Percentiles rank a stretch among this genome's conserved stretches.
Evolutionary conservation across 352 stramenopile species (phyloP).

Genomic region (Pythium angustatum): DNA sequence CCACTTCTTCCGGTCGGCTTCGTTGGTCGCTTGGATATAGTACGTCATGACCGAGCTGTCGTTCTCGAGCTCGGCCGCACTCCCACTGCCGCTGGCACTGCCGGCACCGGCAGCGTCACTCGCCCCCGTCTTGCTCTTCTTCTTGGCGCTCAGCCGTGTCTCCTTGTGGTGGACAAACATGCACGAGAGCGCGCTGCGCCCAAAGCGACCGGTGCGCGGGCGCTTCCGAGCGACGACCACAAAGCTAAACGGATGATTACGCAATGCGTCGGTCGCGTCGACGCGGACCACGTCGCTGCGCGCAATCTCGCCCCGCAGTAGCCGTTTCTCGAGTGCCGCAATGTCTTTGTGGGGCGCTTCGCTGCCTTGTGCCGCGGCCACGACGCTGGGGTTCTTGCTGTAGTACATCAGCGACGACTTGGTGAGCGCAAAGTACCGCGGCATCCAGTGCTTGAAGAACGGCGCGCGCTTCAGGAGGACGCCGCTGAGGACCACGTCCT

Average conservation of each 20-base stretch:
- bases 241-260: slow-evolving; percentile 67
- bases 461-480: slow-evolving; percentile 67
- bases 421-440: slow-evolving; percentile 70
- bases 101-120: not conserved
- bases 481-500: slow-evolving; percentile 63
- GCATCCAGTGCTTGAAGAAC: slow-evolving; percentile 78
- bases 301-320: slow-evolving; percentile 66
- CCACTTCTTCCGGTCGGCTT: slow-evolving; percentile 72
- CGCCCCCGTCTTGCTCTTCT: not conserved
- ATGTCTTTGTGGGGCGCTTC: slow-evolving; percentile 46
- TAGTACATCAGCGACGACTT: slow-evolving; percentile 65
- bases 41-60: slow-evolving; percentile 58
- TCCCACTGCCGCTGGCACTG: too few species aligned
- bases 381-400: slow-evolving; percentile 54
- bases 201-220: slow-evolving; percentile 31
- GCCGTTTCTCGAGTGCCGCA: slow-evolving; percentile 47
- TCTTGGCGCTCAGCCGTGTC: slow-evolving; percentile 43
- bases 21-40: slow-evolving; percentile 65
- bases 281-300: slow-evolving; percentile 62
- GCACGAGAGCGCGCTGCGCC: slow-evolving; percentile 34
- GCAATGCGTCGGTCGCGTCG: slow-evolving; percentile 56
- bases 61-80: slow-evolving; percentile 23
- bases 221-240: slow-evolving; percentile 63
- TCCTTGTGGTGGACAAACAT: slow-evolving; percentile 63
- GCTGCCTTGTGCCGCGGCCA: slow-evolving; percentile 11